Evolutionary conservation across 2,329 filamentous ascomycete genomes (phyloP).

Genomic region (Epichloe glyceriae): DNA sequence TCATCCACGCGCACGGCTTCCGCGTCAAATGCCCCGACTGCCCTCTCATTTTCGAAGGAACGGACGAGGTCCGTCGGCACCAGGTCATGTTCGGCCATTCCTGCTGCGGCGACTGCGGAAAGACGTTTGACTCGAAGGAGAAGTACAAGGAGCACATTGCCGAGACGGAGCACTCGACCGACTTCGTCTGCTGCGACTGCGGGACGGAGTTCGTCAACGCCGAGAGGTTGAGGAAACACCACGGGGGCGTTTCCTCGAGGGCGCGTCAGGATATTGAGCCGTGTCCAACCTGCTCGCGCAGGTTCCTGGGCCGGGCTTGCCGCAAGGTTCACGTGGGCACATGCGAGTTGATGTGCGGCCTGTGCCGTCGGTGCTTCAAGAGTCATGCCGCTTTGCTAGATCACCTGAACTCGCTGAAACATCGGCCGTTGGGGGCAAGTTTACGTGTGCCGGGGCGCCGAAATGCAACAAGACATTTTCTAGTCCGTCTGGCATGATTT

Average conservation of each 20-base stretch:
- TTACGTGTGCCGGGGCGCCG: constrained; percentile 4
- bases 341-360: not conserved
- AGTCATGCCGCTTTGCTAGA: not conserved
- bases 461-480: constrained; percentile 5
- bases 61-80: not conserved
- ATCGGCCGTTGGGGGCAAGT: constrained; percentile 6
- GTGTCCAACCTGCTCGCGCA: not conserved
- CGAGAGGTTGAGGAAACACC: not conserved
- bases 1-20: not conserved
- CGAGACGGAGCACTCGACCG: not conserved
- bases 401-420: constrained; percentile 1
- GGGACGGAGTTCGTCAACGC: not conserved
- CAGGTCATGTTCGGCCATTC: not conserved
- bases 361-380: constrained; percentile 1
- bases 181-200: constrained; percentile 6
- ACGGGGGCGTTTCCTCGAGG: not conserved
- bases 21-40: not conserved
- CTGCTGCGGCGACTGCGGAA: not conserved
- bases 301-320: not conserved
- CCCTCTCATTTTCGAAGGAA: not conserved
- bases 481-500: constrained; percentile 7
- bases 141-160: not conserved
- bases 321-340: not conserved
- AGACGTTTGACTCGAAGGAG: not conserved
- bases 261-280: not conserved